These are phyloP conservation scores for Cercophora sp. DNA, from an alignment of 495 filamentous ascomycete genomes.

Conservation along the genomic window DNA sequence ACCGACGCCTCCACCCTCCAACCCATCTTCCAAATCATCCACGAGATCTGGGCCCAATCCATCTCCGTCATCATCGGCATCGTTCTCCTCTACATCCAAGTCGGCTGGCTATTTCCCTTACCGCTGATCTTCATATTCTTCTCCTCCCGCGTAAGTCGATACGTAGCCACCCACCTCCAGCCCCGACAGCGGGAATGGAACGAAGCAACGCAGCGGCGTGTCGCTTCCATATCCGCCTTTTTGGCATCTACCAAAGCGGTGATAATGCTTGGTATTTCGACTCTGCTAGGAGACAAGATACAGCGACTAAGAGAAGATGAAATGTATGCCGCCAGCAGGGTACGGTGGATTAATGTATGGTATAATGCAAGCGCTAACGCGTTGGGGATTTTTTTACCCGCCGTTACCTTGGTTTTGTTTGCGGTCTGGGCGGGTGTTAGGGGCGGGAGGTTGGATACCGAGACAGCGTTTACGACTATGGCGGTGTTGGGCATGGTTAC, in stretches of 20 bases:
- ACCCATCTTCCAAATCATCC: constrained; percentile 29
- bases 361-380: constrained; percentile 47
- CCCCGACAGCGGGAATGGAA: constrained; percentile 48
- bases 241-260: constrained; percentile 56
- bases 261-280: constrained; percentile 59
- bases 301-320: constrained; percentile 1
- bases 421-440: constrained; percentile 23
- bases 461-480: constrained; percentile 38
- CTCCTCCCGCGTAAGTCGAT: constrained; percentile 39
- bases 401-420: constrained; percentile 36
- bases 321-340: constrained; percentile 12
- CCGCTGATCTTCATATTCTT: constrained; percentile 55
- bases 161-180: constrained; percentile 45
- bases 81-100: constrained; percentile 51
- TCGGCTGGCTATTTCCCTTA: constrained; percentile 52
- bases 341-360: constrained; percentile 43
- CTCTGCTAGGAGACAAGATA: background rate
- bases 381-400: constrained; percentile 41
- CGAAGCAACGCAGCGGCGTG: constrained; percentile 49
- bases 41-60: constrained; percentile 48
- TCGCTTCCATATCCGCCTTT: constrained; percentile 49
- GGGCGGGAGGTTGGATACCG: constrained; percentile 21
- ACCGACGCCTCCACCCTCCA: constrained; percentile 34
- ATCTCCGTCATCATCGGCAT: constrained; percentile 59
- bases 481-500: constrained; percentile 34